Base-by-base conservation (phyloP, 805 yeast species). In the Wickerhamiella sergipiensis region DNA sequence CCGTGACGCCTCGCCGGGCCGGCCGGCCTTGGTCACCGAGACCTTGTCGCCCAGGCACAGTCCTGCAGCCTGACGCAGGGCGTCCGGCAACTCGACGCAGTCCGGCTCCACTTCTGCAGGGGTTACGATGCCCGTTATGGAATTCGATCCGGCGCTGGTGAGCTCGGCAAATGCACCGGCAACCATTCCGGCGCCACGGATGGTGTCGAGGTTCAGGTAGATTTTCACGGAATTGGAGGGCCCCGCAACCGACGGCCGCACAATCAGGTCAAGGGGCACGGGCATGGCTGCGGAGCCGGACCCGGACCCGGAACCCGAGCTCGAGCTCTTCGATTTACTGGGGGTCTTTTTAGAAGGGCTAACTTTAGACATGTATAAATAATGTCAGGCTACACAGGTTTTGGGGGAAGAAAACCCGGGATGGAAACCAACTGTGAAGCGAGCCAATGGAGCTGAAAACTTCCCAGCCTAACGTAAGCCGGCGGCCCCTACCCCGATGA, bases 11-110 rank as follows among this genome's bases (percentile, higher is more conserved):
- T 66, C 70, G 2, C 63, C 65, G 3, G 88, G 86, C 51, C 78
- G 83, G 2, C 63, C 57, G 5, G 65, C 67, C 56, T 74, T 80
- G 12, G 61, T 59, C 0, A 90, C 56, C 26, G 68, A 67, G 19
- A 78, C 55, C 45, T 80, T 61, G 50, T 78, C 81, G 44, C 83
- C 83, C 6, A 75, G 63, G 4, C 74, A 53, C 1, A 74, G 55
- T 43, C 71, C 74, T 12, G 71, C 67, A 2, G 73, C 65, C 6
- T 66, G 57, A 54, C 81, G 63, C 39, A 76, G 52, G 6, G 53
- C 54, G 7, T 44, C 15, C 15, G 66, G 54, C 9, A 69, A 47
- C 42, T 58, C 63, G 7, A 66, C 53, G 2, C 58, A 51, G 21
- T 61, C 64, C 3, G 43, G 15, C 15, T 64, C 66, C 10, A 50